Evolutionary conservation across 805 yeast species (phyloP).

Genomic region (Pichia kluyveri): DNA sequence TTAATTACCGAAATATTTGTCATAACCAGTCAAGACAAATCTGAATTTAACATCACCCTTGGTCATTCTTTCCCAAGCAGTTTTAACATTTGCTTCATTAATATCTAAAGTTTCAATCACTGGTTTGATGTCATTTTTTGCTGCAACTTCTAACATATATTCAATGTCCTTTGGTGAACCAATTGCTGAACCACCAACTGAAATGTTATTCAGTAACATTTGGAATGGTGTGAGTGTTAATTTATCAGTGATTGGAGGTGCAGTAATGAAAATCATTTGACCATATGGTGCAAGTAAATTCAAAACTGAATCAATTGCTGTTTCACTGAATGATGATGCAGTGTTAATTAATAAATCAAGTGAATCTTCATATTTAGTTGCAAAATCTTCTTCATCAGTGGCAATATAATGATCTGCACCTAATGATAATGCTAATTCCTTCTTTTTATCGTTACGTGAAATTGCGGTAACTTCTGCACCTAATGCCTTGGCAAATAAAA

Average conservation of each 20-base stretch:
- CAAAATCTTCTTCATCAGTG: conserved; percentile 41
- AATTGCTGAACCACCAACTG: conserved; percentile 26
- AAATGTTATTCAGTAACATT: conserved; percentile 24
- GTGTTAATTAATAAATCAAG: conserved; percentile 43
- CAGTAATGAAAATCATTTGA: conserved; percentile 23
- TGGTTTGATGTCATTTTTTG: conserved; percentile 36
- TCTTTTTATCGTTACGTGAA: conserved; percentile 41
- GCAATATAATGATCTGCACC: conserved; percentile 51
- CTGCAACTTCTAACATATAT: conserved; percentile 40
- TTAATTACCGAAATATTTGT: conserved; percentile 21
- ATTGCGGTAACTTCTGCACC: conserved; percentile 54
- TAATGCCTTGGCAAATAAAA: conserved; percentile 45
- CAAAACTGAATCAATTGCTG: conserved; percentile 17
- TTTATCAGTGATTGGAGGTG: conserved; percentile 29
- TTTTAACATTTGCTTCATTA: conserved; percentile 31
- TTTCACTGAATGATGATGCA: conserved; percentile 33
- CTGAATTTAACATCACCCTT: conserved; percentile 46
- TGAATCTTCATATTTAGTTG: conserved; percentile 20
- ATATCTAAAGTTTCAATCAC: conserved; percentile 46
- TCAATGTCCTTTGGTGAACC: conserved; percentile 40
- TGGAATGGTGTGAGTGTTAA: conserved; percentile 26
- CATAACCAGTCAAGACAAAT: conserved; percentile 42
- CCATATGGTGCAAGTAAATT: conserved; percentile 25
- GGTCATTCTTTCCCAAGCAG: conserved; percentile 39
- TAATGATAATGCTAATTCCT: conserved; percentile 36